Conservation (phyloP, 2,329 filamentous ascomycete genomes). For the Diaporthe sp. region DNA sequence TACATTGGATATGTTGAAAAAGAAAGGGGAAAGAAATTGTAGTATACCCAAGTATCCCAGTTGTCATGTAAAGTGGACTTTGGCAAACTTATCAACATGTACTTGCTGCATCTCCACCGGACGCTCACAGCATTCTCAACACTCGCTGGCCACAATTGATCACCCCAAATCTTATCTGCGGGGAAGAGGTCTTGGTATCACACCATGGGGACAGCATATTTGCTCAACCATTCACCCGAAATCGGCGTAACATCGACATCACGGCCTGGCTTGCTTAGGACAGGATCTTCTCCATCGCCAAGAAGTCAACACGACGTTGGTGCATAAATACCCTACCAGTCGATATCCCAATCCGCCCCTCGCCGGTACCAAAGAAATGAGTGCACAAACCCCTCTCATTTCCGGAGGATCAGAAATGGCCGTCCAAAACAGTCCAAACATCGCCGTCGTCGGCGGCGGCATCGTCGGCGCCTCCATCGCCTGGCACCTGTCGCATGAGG, state of each 20-base stretch:
- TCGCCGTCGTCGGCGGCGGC: constrained; percentile 42
- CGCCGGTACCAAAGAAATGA: not conserved
- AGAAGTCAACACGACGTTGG: not conserved
- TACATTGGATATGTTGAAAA: not conserved
- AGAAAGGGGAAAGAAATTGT: not conserved
- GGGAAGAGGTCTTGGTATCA: constrained; percentile 20
- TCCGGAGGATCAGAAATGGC: not conserved
- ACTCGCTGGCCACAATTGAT: not conserved
- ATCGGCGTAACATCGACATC: not conserved
- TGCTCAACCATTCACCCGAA: not conserved
- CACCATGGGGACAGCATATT: not conserved
- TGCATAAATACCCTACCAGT: constrained; percentile 2
- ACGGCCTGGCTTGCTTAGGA: not conserved
- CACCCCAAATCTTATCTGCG: constrained; percentile 20
- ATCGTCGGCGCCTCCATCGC: constrained; percentile 46
- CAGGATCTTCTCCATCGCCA: not conserved
- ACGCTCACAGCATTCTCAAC: not conserved
- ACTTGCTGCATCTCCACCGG: not conserved
- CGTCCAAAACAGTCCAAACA: constrained; percentile 29
- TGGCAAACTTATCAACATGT: not conserved
- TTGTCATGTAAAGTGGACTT: not conserved
- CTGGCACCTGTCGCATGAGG: constrained; percentile 42
- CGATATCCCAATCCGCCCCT: not conserved
- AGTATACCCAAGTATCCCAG: not conserved
- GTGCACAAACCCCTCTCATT: not conserved